phyloP scores from a whole-genome alignment of 1,139 yeast genomes.

The Zhuliangozyma blackwelliae region DNA sequence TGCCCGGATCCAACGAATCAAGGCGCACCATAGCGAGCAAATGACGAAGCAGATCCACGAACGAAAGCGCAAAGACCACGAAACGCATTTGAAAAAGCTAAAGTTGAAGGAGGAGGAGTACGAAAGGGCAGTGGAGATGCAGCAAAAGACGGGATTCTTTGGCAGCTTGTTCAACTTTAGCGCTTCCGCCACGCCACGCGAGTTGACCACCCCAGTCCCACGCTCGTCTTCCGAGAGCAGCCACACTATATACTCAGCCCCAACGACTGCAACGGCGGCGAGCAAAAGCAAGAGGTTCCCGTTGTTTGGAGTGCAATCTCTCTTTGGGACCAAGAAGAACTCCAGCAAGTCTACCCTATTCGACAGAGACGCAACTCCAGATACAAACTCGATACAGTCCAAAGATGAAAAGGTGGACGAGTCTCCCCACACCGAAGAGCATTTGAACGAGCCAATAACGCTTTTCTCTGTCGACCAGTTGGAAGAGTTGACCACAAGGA shows the following conservation, averaged over 20 bases:
- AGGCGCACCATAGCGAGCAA: constrained; percentile 37
- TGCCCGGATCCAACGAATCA: constrained; percentile 35
- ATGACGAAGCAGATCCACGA: constrained; percentile 38
- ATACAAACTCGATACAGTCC: no score
- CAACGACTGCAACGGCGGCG: constrained; percentile 1
- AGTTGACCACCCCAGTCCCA: no score
- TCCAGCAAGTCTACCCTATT: constrained; percentile 1
- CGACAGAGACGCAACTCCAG: not conserved
- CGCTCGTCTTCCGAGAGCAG: constrained; percentile 6
- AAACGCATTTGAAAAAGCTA: constrained; percentile 31
- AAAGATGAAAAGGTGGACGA: no score
- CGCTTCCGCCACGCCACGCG: not conserved
- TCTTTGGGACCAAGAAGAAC: constrained; percentile 6
- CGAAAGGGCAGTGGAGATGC: constrained; percentile 15
- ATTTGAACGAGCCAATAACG: not conserved
- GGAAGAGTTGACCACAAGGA: not conserved
- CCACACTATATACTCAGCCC: constrained; percentile 4
- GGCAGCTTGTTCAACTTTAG: constrained; percentile 9
- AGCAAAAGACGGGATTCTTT: constrained; percentile 3
- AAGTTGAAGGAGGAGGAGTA: constrained; percentile 40
- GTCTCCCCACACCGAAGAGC: not conserved
- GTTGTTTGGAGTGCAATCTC: constrained; percentile 5
- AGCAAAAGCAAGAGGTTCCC: constrained; percentile 6
- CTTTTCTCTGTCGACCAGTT: not conserved
- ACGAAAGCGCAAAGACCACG: constrained; percentile 40